Conservation (phyloP, 2,329 filamentous ascomycete genomes). For the Penicillium sp. region DNA sequence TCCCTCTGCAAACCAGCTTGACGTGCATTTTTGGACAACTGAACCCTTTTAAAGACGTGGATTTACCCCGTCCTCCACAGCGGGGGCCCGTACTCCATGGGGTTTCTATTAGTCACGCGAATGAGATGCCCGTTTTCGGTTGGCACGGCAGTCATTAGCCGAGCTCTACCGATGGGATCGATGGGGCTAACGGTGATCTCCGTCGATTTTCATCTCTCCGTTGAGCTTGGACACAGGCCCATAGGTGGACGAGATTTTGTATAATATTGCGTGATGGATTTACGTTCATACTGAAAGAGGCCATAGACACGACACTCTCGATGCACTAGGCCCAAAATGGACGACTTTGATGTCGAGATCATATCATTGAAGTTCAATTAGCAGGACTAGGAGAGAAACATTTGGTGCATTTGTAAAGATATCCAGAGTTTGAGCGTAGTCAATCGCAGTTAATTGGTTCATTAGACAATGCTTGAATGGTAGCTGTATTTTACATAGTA, state of each 20-base stretch:
- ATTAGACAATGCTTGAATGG: too few species aligned
- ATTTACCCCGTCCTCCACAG: slow-evolving; percentile 15
- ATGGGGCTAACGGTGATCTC: slow-evolving; percentile 4
- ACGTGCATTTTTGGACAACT: neutral
- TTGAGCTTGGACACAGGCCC: too few species aligned
- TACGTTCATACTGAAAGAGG: neutral
- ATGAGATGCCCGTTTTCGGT: slow-evolving; percentile 14
- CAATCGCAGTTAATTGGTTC: too few species aligned
- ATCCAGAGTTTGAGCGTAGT: too few species aligned
- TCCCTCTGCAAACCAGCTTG: neutral
- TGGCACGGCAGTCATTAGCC: slow-evolving; percentile 22
- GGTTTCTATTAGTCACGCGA: slow-evolving; percentile 24
- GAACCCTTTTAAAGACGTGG: neutral
- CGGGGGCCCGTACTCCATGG: slow-evolving; percentile 18
- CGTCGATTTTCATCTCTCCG: neutral
- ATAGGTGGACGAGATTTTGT: neutral
- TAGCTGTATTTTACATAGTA: too few species aligned
- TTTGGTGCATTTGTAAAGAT: too few species aligned
- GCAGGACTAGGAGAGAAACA: too few species aligned
- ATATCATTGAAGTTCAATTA: too few species aligned
- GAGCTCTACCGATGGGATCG: slow-evolving; percentile 22
- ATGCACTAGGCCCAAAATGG: neutral
- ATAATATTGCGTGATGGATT: neutral
- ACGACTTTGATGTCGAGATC: neutral
- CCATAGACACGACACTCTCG: too few species aligned